phyloP scores from a whole-genome alignment of 2,329 filamentous ascomycete species.

The Tolypocladium tropicale region DNA sequence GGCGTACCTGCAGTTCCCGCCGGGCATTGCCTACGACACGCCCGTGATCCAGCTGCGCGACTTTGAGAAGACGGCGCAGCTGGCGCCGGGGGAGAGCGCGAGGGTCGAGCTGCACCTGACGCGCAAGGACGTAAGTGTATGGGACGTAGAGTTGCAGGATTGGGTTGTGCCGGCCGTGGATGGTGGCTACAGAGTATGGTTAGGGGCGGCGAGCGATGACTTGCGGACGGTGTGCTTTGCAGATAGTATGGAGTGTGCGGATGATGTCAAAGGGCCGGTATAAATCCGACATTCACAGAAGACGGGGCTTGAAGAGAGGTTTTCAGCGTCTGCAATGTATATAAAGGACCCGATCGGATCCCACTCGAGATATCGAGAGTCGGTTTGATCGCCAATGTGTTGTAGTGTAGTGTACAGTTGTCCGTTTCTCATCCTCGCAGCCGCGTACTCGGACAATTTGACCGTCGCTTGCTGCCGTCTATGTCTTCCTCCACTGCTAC shows the following conservation, averaged over 20 bases:
- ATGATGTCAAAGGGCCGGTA: background rate
- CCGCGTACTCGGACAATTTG: background rate
- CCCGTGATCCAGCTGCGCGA: constrained; percentile 58
- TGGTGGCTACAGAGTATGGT: constrained; percentile 27
- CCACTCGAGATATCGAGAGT: background rate
- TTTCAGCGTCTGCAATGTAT: background rate
- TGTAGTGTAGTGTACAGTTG: background rate
- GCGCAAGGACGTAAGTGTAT: constrained; percentile 62
- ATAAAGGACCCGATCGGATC: background rate
- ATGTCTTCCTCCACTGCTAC: background rate
- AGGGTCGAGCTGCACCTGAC: constrained; percentile 49
- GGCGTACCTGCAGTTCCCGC: constrained; percentile 34
- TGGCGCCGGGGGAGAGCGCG: constrained; percentile 42
- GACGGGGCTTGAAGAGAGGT: too few relatives aligned
- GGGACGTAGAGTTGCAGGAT: constrained; percentile 58
- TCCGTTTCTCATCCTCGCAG: background rate
- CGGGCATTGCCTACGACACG: constrained; percentile 41
- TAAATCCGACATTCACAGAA: background rate
- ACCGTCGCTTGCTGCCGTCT: background rate
- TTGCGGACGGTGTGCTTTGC: constrained; percentile 18
- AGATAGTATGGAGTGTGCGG: constrained; percentile 18
- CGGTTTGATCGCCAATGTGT: background rate
- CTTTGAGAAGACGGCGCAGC: constrained; percentile 54
- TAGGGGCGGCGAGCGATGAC: constrained; percentile 27
- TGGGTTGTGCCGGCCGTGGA: constrained; percentile 43